Evolutionary conservation across 306 rosid species (phyloP), one percentile per base, ranked within the genome.

Genomic region (Lupinus albus): DNA sequence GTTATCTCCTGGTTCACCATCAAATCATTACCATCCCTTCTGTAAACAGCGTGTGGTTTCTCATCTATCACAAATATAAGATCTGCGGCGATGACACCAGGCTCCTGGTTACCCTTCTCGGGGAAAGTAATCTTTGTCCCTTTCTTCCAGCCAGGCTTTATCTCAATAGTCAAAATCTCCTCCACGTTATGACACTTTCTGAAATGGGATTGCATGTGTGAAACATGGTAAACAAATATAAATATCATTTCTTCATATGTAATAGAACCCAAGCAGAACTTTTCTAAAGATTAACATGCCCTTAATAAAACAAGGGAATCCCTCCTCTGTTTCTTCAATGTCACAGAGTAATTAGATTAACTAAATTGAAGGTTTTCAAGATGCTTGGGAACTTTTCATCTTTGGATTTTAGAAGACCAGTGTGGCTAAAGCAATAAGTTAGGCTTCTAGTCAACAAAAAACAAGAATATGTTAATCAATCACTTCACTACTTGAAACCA

Each of bases 71-170:
- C 89, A 61, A 93, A 93, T 18, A 86, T 63, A 20, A 90, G 81
- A 82, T 93, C 99, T 2, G 97, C 97, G 0, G 99, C 88, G 65
- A 86, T 75, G 72, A 93, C 76, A 25, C 95, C 94, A 10, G 86
- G 95, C 78, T 86, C 92, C 64, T 90, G 90, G 78, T 93, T 86
- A 72, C 99, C 97, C 81, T 88, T 93, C 83, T 88, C 92, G 0
- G 92, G 86, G 79, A 93, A 93, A 52, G 96, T 88, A 45, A 93
- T 76, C 87, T 86, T 93, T 21, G 97, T 93, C 47, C 99, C 99
- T 76, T 88, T 93, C 80, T 93, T 93, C 99, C 99, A 93, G 46
- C 99, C 99, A 20, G 97, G 95, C 76, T 78, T 90, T 61, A 93
- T 76, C 75, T 93, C 91, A 11, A 93, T 82, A 8, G 97, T 90